Base-by-base conservation (phyloP, 2,329 filamentous ascomycete genomes). In the Tolypocladium inflatum region DNA sequence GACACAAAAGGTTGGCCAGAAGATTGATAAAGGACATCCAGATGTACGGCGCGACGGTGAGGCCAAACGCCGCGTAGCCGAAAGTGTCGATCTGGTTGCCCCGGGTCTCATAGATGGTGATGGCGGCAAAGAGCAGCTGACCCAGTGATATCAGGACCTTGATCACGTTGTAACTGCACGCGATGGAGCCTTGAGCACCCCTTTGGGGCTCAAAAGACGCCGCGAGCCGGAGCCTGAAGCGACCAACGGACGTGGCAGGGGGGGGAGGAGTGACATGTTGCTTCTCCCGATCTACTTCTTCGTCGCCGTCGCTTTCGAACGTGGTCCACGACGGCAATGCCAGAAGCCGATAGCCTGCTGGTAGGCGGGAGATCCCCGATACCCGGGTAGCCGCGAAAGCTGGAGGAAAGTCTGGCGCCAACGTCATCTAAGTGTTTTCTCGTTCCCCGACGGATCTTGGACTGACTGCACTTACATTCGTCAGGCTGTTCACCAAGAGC, bases 1-100 rank as follows among this genome's bases (percentile, higher is more conserved):
- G 57, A n/a, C 57, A 57, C 50, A 59, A 51, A 10, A 59, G 30
- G 37, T 59, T 59, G 39, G 41, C 58, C 4, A 56, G 17, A 5
- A 59, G 26, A 13, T 59, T 59, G 21, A 59, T 7, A 6, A 59
- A 42, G 6, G 58, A 57, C 58, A 59, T 59, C 58, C 58, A 59
- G 11, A 59, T 15, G 35, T 59, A 59, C 8, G 54, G 58, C 13
- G 55, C 58, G 5, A 57, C 58, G 8, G 58, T 59, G 33, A 59
- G 58, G 17, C 58, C 58, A 30, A 56, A 56, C 3, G 58, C 58
- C 10, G 58, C 58, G 55, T 57, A 59, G 7, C 58, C 58, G 26
- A 37, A 59, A 2, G 48, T 21, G 3, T 41, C 58, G n/a, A 59
- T 26, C 51, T 59, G 58, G 19, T 59, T 59, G n/a, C 58, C 58